These are phyloP conservation scores for Pontederia paniculata DNA, from an alignment of 176 grass and related monocot genomes.

Conservation along the genomic window DNA sequence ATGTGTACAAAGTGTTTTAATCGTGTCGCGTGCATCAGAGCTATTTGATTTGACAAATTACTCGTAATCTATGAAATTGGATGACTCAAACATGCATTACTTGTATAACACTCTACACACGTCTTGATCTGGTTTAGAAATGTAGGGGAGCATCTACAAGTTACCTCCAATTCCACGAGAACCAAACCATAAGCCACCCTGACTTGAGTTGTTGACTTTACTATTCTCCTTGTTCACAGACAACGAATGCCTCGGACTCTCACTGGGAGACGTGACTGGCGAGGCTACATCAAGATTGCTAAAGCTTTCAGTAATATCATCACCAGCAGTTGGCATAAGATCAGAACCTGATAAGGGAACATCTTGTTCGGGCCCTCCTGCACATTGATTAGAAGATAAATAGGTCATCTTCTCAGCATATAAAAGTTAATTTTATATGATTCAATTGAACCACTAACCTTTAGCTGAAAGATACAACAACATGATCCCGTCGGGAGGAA, in stretches of 20 bases:
- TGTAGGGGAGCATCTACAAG: conserved; percentile 8
- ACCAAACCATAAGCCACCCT: conserved; percentile 56
- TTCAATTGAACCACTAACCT: conserved; percentile 37
- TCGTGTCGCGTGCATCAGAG: too few relatives aligned
- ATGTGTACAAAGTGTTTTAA: too few relatives aligned
- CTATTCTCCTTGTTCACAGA: background rate
- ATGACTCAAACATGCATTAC: too few relatives aligned
- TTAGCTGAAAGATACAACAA: conserved; percentile 86
- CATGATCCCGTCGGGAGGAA: conserved; percentile 60
- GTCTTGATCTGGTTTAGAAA: background rate
- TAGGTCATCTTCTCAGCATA: background rate
- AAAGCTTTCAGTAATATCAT: conserved; percentile 45
- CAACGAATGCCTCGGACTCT: conserved; percentile 3
- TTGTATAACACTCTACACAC: too few relatives aligned
- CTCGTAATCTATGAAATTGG: too few relatives aligned
- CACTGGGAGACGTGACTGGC: conserved; percentile 5
- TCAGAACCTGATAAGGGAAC: conserved; percentile 22
- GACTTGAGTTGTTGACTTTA: conserved; percentile 17
- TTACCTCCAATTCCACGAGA: conserved; percentile 64
- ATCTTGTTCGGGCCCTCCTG: conserved; percentile 31
- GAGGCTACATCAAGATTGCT: conserved; percentile 55
- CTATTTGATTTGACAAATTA: too few relatives aligned
- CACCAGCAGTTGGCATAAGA: conserved; percentile 34
- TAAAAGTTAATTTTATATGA: conserved; percentile 17
- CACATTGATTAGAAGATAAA: conserved; percentile 22